Base-by-base conservation (phyloP, 2,329 filamentous ascomycete genomes). In the Talaromyces sp. region DNA sequence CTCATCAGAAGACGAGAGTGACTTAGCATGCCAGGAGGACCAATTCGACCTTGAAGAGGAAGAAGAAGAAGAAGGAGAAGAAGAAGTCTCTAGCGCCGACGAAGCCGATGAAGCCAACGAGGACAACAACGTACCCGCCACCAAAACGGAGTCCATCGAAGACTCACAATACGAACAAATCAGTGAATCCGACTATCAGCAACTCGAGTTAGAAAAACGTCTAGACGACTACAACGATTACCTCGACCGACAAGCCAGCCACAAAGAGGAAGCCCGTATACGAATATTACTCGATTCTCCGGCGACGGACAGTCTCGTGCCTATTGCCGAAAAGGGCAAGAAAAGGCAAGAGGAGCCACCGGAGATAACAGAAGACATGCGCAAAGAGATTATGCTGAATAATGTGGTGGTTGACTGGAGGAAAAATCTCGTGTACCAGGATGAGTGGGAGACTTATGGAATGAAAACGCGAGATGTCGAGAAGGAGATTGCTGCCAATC, bases 401-500 rank as follows among this genome's bases (percentile, higher is more conserved):
- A 57, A 50, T 24, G 41, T 31, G 3, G 63, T 78, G 10, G 70
- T 75, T n/a, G 74, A 81, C 59, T 87, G 85, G 85, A 79, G 82
- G 60, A 76, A 76, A 31, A 75, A 73, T 59, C 75, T 78, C 0
- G 70, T 82, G 1, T 85, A 83, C 60, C 78, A 76, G 54, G 76
- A 79, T 19, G 77, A 81, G 37, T 87, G 85, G 85, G 84, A 86
- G 69, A 73, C 74, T n/a, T 76, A 75, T 63, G 75, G 75, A 1
- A 67, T 70, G 41, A 72, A 72, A 8, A 64, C 70, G 1, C 59
- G 70, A 11, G 68, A 75, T 22, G 54, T 76, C 6, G 69, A 75
- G 16, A 71, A 75, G 10, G 72, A 75, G 1, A 63, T 79, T 54
- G 66, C 65, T 24, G 68, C 70, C 50, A 74, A 75, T 65, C 71